Evolutionary conservation across 2,329 filamentous ascomycete genomes (phyloP), one percentile per base, ranked within the genome.

Genomic region (Botrytis deweyae): DNA sequence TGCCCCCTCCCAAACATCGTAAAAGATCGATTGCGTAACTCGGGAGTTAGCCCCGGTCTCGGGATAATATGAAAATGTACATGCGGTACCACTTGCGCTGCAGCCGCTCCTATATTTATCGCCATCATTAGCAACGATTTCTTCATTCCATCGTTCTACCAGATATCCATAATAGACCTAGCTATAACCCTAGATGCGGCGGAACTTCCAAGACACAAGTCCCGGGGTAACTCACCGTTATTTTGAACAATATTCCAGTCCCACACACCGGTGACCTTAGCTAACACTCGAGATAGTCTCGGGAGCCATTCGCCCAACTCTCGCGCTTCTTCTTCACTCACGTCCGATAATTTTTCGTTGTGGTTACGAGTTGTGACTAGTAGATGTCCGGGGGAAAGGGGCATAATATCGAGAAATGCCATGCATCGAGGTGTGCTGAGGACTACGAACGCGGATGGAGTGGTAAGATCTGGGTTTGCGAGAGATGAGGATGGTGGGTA

Each of bases 221-320:
- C 52, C 66, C 49, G 38, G 66, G 64, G n/a, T 59, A 72, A 82
- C 81, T 63, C 78, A 88, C 88, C 94, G 79, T 98, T 98, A 82
- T 98, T 98, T 85, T 98, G 95, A 72, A 98, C 93, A 44, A 98
- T 90, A 82, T 99, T 99, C 92, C 95, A 98, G 83, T 98, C 95
- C 69, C 86, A 86, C 1, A 93, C 88, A 16, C 91, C 92, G 3
- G 91, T 93, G 0, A 90, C 89, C 70, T 86, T 86, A 46, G 90
- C 87, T 55, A 97, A 86, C 0, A 93, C 92, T 33, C 88, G 85
- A 29, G 92, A 93, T 3, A 98, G 84, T 5, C 95, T 82, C 49
- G 93, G 90, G 42, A 97, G 87, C 85, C 87, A 88, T 75, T 82
- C 81, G 79, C 93, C 90, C 72, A 97, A 86, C 79, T 92, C 90